Evolutionary conservation across 352 stramenopile genomes (phyloP).

Genomic region (Pythium folliculosum): DNA sequence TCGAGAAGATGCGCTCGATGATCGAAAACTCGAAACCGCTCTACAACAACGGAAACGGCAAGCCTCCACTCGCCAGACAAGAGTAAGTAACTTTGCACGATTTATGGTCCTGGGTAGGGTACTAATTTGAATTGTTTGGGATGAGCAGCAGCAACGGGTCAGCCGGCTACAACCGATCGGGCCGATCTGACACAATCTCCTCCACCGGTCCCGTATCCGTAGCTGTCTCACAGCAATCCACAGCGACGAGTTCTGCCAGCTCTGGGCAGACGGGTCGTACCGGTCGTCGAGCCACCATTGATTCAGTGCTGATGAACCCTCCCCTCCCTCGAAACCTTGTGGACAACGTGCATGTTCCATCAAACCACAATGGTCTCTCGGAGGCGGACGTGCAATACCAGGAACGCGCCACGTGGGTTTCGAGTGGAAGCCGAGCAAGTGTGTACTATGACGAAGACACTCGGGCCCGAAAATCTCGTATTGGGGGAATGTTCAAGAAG

Average conservation of each 20-base stretch:
- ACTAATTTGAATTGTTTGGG: conserved; percentile 3
- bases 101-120: background rate
- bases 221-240: conserved; percentile 41
- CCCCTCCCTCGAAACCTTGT: conserved; percentile 32
- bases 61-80: conserved; percentile 21
- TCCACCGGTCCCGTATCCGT: conserved; percentile 64
- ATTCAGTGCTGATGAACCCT: conserved; percentile 34
- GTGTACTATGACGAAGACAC: conserved; percentile 67
- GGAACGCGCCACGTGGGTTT: conserved; percentile 32
- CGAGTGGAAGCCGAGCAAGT: conserved; percentile 38
- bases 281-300: conserved; percentile 30
- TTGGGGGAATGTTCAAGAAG: conserved; percentile 89
- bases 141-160: conserved; percentile 18
- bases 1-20: conserved; percentile 56
- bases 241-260: conserved; percentile 20
- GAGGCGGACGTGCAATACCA: conserved; percentile 27
- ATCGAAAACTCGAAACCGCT: conserved; percentile 44
- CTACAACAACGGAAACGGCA: conserved; percentile 30
- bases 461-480: conserved; percentile 68
- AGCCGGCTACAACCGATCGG: conserved; percentile 38
- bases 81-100: conserved; percentile 17
- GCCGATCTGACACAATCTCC: conserved; percentile 64
- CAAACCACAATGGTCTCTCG: conserved; percentile 19
- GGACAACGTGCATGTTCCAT: conserved; percentile 23
- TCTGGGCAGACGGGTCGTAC: conserved; percentile 18